Percentiles rank a stretch among this genome's conserved stretches.
Conservation (phyloP, 257 asterid species). For the Solanum virginianum region DNA sequence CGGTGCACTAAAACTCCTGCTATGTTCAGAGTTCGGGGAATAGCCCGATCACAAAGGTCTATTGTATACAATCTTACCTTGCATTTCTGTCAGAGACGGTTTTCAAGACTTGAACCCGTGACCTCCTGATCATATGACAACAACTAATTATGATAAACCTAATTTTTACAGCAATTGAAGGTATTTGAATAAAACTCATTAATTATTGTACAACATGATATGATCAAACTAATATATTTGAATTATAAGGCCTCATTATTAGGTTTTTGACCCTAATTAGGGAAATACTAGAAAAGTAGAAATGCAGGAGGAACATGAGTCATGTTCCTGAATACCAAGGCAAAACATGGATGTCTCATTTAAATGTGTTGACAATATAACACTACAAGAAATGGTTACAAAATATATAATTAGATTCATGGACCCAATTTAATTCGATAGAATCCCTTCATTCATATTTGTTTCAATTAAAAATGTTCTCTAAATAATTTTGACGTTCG, state of each 20-base stretch:
- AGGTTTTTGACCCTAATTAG: background rate
- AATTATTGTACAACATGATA: background rate
- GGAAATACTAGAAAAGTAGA: background rate
- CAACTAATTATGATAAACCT: background rate
- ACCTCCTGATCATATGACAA: no score
- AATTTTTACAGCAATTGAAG: background rate
- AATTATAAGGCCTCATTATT: background rate
- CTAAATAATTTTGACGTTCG: background rate
- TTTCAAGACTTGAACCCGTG: no score
- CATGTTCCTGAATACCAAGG: background rate
- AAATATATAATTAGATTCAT: background rate
- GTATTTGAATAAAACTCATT: background rate
- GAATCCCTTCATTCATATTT: background rate
- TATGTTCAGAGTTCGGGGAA: no score
- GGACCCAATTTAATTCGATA: background rate
- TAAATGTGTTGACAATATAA: background rate
- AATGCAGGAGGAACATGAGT: background rate
- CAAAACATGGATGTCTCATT: background rate
- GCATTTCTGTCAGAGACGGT: no score
- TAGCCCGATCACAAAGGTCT: no score
- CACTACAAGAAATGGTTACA: background rate
- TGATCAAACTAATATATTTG: background rate
- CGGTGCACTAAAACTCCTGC: no score
- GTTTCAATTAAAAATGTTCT: background rate
- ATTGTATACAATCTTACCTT: no score